phyloP scores from a whole-genome alignment of 768 basidiomycete genomes.

The Tricholoma matsutake region DNA sequence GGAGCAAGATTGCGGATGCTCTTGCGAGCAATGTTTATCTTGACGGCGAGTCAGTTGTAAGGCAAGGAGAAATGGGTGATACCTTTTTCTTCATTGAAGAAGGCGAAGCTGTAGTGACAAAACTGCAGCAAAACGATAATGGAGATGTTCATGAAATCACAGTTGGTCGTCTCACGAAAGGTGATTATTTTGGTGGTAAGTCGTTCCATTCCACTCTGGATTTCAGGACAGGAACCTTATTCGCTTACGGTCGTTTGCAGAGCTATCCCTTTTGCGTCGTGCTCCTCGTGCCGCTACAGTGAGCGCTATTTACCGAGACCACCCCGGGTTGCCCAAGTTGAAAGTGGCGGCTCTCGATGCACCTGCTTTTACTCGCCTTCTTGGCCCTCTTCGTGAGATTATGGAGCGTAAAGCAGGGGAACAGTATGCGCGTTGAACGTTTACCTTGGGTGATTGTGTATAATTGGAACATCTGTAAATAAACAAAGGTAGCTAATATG shows the following conservation, averaged over 20 bases:
- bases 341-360: conserved; percentile 94
- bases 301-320: conserved; percentile 61
- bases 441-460: not conserved
- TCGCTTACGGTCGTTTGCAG: conserved; percentile 37
- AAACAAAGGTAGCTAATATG: not conserved
- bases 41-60: conserved; percentile 86
- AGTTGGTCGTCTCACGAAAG: conserved; percentile 78
- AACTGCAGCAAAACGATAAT: conserved; percentile 58
- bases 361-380: conserved; percentile 87
- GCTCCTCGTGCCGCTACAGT: conserved; percentile 97
- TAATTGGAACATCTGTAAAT: not conserved
- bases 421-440: not conserved
- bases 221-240: not conserved
- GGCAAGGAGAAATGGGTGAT: conserved; percentile 92
- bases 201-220: conserved; percentile 4
- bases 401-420: conserved; percentile 91
- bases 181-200: conserved; percentile 98
- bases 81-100: conserved; percentile 98
- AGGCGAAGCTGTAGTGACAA: conserved; percentile 85
- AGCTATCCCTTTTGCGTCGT: conserved; percentile 84
- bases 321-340: conserved; percentile 57
- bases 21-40: conserved; percentile 78
- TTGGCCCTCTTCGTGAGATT: conserved; percentile 89
- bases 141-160: conserved; percentile 60
- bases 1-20: conserved; percentile 97